These are phyloP conservation scores for Globisporangium yorkense DNA, from an alignment of 352 stramenopile genomes.

Conservation along the genomic window DNA sequence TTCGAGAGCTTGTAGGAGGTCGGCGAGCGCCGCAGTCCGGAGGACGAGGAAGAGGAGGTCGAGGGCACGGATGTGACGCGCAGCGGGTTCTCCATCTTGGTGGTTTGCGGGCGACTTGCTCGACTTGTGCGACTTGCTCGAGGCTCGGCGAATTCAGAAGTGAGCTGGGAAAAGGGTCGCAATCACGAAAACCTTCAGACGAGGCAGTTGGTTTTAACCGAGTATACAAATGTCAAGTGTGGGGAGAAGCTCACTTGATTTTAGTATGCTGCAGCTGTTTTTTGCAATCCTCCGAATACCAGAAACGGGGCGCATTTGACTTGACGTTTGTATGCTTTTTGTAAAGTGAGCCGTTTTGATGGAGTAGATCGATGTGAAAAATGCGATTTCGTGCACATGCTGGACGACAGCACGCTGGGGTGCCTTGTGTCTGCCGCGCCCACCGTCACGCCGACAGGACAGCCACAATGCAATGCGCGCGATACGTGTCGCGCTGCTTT, in stretches of 20 bases:
- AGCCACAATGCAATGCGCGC: too few species aligned
- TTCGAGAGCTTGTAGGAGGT: conserved; percentile 42
- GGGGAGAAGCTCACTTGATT: too few species aligned
- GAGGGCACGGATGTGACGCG: conserved; percentile 21
- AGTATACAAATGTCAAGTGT: too few species aligned
- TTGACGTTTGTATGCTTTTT: conserved; percentile 14
- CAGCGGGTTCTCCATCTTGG: conserved; percentile 30
- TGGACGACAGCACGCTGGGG: too few species aligned
- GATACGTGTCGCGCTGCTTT: too few species aligned
- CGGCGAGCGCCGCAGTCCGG: conserved; percentile 42
- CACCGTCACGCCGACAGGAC: too few species aligned
- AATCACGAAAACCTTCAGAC: not conserved
- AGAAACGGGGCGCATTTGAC: not conserved
- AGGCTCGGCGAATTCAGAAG: conserved; percentile 8
- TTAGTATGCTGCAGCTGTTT: not conserved
- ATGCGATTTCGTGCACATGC: too few species aligned
- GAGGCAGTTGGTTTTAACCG: not conserved
- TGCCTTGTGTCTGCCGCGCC: too few species aligned
- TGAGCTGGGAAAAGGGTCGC: not conserved
- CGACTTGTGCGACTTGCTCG: not conserved
- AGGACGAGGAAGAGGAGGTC: conserved; percentile 9
- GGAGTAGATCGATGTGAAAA: too few species aligned
- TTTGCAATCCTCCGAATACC: not conserved
- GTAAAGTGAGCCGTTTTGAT: conserved; percentile 11
- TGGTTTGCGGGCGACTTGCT: not conserved